phyloP scores from a whole-genome alignment of 805 yeast genomes.

The Schwanniomyces polymorphus region DNA sequence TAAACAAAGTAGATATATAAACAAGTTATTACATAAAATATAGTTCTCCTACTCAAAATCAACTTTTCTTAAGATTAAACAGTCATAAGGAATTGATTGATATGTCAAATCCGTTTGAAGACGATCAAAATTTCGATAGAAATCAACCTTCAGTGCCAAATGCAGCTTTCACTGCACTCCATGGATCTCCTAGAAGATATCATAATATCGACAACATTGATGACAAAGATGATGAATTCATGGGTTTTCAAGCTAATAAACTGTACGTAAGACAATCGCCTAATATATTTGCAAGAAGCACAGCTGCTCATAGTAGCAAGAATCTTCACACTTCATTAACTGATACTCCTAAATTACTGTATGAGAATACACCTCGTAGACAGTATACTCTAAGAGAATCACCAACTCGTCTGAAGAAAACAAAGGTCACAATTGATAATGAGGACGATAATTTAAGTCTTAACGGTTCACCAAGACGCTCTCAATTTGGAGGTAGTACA shows the following conservation, averaged over 20 bases:
- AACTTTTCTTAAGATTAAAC: background rate
- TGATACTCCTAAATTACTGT: constrained; percentile 28
- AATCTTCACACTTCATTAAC: constrained; percentile 16
- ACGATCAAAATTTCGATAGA: constrained; percentile 31
- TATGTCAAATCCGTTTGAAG: constrained; percentile 35
- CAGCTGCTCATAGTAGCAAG: constrained; percentile 17
- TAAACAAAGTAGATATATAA: constrained; percentile 8
- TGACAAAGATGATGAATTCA: constrained; percentile 22
- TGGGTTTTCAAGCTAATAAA: constrained; percentile 29
- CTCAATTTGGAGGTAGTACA: constrained; percentile 30
- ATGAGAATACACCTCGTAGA: constrained; percentile 55
- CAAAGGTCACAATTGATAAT: constrained; percentile 48
- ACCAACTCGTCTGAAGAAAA: constrained; percentile 56
- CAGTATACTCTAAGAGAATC: constrained; percentile 69
- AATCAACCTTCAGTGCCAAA: constrained; percentile 36
- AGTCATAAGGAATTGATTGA: background rate
- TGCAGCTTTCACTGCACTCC: constrained; percentile 40
- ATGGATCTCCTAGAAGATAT: constrained; percentile 37
- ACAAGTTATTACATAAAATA: background rate
- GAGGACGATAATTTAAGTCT: constrained; percentile 22
- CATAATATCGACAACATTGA: constrained; percentile 11
- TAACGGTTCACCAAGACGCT: constrained; percentile 38
- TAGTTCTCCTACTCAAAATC: background rate
- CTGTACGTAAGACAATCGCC: constrained; percentile 40
- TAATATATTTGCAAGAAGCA: constrained; percentile 41